Conservation (phyloP, 257 asterid species). For the Lithospermum erythrorhizon region DNA sequence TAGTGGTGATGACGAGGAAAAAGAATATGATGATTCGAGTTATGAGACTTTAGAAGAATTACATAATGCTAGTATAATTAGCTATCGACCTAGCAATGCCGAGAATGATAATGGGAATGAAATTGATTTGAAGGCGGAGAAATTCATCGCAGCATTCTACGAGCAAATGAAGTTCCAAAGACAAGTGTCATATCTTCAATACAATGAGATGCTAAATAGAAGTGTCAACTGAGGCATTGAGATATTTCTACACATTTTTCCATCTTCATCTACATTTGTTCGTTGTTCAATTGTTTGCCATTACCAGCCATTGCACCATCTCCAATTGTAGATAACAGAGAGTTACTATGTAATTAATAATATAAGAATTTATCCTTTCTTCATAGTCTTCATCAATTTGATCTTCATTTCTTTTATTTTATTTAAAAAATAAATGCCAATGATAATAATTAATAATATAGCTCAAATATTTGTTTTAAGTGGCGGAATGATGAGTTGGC, state of each 20-base stretch:
- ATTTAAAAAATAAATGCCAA: too few species aligned
- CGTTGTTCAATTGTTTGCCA: not conserved
- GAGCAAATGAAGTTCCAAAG: conserved; percentile 65
- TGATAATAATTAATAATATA: not conserved
- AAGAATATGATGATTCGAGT: too few species aligned
- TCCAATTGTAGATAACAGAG: not conserved
- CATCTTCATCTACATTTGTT: not conserved
- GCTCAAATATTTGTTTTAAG: not conserved
- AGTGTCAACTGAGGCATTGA: conserved; percentile 7
- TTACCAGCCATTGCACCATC: too few species aligned
- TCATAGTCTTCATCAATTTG: not conserved
- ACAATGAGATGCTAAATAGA: conserved; percentile 18
- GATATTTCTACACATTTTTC: not conserved
- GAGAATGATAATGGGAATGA: conserved; percentile 25
- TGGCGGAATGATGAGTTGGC: not conserved
- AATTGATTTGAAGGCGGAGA: conserved; percentile 66
- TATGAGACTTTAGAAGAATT: conserved; percentile 7
- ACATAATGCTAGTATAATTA: not conserved
- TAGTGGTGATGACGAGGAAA: not conserved
- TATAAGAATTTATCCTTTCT: not conserved
- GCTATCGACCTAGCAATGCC: not conserved
- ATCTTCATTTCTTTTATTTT: too few species aligned
- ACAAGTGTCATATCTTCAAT: conserved; percentile 26
- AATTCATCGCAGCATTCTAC: conserved; percentile 62
- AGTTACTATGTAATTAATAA: not conserved